A percentile compares a stretch with the other conserved stretches of the same genome.
These are phyloP conservation scores for Penicillium digitatum DNA, from an alignment of 2,329 filamentous ascomycete genomes.

Conservation along the genomic window DNA sequence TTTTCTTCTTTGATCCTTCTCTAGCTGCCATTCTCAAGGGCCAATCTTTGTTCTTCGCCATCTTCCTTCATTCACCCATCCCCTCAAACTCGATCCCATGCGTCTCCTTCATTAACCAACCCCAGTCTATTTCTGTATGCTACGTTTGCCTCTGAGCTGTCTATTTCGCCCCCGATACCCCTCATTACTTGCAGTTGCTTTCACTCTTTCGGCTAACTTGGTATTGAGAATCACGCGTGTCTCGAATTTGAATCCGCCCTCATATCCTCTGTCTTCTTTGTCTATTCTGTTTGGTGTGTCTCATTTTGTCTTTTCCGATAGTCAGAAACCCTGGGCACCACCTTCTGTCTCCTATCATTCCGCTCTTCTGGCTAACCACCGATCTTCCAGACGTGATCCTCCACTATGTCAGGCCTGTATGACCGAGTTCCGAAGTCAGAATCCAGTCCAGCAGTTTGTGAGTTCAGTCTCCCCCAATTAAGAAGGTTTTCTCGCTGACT, in stretches of 20 bases:
- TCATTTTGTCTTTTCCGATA: no score
- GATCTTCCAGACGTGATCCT: not conserved
- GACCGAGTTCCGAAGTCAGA: not conserved
- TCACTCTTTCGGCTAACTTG: not conserved
- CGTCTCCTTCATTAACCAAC: no score
- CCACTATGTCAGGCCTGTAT: not conserved
- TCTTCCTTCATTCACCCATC: no score
- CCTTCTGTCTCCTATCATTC: not conserved
- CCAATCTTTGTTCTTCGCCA: not conserved
- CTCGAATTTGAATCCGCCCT: not conserved
- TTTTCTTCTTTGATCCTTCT: not conserved
- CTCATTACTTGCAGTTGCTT: not conserved
- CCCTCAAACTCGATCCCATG: not conserved
- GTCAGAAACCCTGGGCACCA: no score
- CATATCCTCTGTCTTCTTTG: not conserved
- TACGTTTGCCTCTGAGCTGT: fast-evolving
- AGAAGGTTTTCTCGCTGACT: not conserved
- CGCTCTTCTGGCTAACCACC: not conserved
- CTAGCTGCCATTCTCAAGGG: not conserved
- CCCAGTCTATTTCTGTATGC: not conserved
- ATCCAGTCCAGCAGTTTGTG: not conserved
- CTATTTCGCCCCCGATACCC: not conserved
- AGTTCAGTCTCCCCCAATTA: not conserved
- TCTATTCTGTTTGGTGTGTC: not conserved
- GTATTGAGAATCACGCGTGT: no score